Conservation (phyloP, 306 rosid species). For the Cicer judaicum region DNA sequence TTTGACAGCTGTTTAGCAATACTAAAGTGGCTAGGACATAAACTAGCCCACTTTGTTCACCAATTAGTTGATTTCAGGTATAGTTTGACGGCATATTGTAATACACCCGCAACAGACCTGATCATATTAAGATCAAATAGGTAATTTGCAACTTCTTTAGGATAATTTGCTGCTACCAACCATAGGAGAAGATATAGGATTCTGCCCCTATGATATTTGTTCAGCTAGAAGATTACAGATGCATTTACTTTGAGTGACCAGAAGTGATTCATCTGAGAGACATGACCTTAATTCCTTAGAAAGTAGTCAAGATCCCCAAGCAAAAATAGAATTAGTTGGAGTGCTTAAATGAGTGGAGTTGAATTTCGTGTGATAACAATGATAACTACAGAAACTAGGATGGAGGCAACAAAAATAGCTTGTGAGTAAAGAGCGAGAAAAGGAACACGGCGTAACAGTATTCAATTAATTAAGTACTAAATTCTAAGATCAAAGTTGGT, state of each 20-base stretch:
- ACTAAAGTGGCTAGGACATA: neutral
- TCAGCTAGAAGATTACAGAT: neutral
- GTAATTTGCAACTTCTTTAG: neutral
- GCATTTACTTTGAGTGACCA: neutral
- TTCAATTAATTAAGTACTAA: too few relatives aligned
- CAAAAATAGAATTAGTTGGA: neutral
- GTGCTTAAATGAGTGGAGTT: conserved; percentile 1
- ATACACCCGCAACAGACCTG: neutral
- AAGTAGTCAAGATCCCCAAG: neutral
- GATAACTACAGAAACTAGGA: neutral
- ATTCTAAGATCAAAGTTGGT: too few relatives aligned
- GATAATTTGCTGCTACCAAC: neutral
- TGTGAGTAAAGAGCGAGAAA: neutral
- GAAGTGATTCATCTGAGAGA: neutral
- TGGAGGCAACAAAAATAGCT: neutral
- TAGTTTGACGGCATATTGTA: neutral
- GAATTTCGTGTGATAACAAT: neutral
- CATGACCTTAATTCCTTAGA: neutral
- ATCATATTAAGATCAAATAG: neutral
- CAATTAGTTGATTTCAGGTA: neutral
- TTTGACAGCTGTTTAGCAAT: neutral
- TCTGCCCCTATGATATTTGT: neutral
- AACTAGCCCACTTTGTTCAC: neutral
- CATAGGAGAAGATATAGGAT: neutral
- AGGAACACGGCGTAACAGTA: neutral